These are phyloP conservation scores for Hypocreales sp. DNA, from an alignment of 2,329 filamentous ascomycete species.

Conservation along the genomic window DNA sequence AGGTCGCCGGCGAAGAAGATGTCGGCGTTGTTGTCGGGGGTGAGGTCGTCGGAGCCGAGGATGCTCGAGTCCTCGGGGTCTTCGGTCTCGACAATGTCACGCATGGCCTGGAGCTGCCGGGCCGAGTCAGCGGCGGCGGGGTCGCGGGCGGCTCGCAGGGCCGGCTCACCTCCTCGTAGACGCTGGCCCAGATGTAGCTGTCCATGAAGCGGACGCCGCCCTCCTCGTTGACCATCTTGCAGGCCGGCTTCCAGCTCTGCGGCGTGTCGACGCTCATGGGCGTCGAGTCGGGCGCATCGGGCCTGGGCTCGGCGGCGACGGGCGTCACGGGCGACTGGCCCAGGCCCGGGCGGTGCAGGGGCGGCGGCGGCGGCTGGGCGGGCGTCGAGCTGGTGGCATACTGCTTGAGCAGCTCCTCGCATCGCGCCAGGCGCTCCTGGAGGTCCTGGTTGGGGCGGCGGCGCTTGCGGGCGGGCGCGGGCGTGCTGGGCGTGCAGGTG, in stretches of 20 bases:
- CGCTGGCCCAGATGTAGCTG: conserved; percentile 34
- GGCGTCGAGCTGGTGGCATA: conserved; percentile 28
- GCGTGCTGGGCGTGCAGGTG: conserved; percentile 42
- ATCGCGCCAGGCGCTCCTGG: conserved; percentile 42
- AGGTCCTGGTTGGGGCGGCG: conserved; percentile 45
- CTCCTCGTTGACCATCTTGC: conserved; percentile 40
- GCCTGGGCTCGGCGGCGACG: conserved; percentile 6
- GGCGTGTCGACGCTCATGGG: conserved; percentile 12
- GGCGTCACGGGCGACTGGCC: conserved; percentile 5
- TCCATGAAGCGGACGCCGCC: conserved; percentile 41
- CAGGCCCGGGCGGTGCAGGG: neutral
- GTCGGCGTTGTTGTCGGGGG: conserved; percentile 36
- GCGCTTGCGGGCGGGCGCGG: conserved; percentile 43
- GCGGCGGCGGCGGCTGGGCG: conserved; percentile 4
- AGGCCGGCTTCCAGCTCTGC: conserved; percentile 26
- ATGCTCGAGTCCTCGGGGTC: conserved; percentile 31
- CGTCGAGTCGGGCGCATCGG: conserved; percentile 12
- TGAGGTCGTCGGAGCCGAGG: conserved; percentile 30
- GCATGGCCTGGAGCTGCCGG: conserved; percentile 43
- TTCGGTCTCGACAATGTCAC: conserved; percentile 37
- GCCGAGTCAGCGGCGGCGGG: neutral
- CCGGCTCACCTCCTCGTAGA: conserved; percentile 37
- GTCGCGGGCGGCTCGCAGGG: neutral
- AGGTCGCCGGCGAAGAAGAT: conserved; percentile 29
- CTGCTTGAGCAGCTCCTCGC: conserved; percentile 41